phyloP scores from a whole-genome alignment of 305 asterid species.

The Fraxinus velutina region DNA sequence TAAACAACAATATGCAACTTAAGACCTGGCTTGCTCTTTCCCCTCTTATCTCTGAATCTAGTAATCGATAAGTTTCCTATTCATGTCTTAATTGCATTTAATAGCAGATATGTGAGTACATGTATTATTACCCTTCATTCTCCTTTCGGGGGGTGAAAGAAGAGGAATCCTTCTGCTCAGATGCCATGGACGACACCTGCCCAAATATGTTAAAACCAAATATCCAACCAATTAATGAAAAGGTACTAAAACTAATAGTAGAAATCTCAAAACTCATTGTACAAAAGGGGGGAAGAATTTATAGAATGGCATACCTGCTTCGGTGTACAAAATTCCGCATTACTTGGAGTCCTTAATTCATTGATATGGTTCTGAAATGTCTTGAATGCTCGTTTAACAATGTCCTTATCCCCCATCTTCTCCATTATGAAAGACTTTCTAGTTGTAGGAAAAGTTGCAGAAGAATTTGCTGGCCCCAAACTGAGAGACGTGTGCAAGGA shows the following conservation, averaged over 20 bases:
- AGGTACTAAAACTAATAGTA: not conserved
- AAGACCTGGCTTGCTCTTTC: not conserved
- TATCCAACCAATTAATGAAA: not conserved
- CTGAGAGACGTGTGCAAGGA: constrained; percentile 85
- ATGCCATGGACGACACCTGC: constrained; percentile 45
- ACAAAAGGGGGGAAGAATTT: not conserved
- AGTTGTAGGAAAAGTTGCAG: constrained; percentile 38
- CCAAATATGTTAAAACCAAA: not conserved
- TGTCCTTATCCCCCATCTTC: constrained; percentile 94
- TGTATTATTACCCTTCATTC: constrained; percentile 53
- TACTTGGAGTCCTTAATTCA: constrained; percentile 35
- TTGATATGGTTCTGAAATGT: constrained; percentile 58
- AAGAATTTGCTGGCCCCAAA: constrained; percentile 50
- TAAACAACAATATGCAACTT: not conserved
- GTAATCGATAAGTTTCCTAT: not conserved
- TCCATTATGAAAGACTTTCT: constrained; percentile 90
- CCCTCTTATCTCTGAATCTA: not conserved
- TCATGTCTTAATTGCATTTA: not conserved
- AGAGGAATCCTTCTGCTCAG: constrained; percentile 40
- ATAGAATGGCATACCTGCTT: constrained; percentile 39
- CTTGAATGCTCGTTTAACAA: constrained; percentile 83
- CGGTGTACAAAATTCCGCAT: constrained; percentile 40
- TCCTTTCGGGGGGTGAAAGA: constrained; percentile 46
- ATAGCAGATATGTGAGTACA: not conserved
- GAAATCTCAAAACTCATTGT: not conserved